Percentiles rank a stretch among this genome's conserved stretches.
These are phyloP conservation scores for Luffa aegyptiaca DNA, from an alignment of 306 rosid species.

Conservation along the genomic window DNA sequence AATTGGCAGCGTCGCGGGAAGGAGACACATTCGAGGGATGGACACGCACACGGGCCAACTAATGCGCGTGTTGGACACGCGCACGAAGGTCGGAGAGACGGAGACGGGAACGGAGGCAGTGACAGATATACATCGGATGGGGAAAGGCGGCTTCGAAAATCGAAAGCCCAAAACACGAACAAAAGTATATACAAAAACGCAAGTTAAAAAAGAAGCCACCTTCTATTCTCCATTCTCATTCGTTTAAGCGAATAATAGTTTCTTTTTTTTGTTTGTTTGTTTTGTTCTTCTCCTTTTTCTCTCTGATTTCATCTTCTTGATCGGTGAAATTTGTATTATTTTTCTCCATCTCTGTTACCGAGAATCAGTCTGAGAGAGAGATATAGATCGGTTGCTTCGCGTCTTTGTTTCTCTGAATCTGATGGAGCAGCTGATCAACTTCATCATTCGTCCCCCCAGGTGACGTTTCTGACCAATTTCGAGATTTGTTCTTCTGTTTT, in stretches of 20 bases:
- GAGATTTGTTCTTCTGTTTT: neutral
- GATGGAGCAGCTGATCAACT: constrained; percentile 60
- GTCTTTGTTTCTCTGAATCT: constrained; percentile 14
- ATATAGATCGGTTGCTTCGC: neutral
- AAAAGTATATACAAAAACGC: neutral
- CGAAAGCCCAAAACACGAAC: neutral
- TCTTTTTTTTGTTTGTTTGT: neutral
- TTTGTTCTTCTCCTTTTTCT: neutral
- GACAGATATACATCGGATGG: neutral
- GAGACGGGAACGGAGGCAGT: neutral
- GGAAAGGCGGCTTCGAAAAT: constrained; percentile 8
- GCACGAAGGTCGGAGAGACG: neutral
- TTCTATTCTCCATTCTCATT: neutral
- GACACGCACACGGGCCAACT: neutral
- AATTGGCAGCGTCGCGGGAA: neutral
- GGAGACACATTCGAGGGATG: neutral
- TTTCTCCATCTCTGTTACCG: neutral
- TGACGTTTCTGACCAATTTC: neutral
- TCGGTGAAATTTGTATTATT: neutral
- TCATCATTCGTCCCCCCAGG: constrained; percentile 61
- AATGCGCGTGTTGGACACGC: neutral
- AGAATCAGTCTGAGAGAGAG: neutral
- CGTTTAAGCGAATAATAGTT: neutral
- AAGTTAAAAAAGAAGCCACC: neutral
- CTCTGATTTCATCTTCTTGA: neutral